Percentiles rank a stretch among this genome's conserved stretches.
Conservation (phyloP, 1,284 basidiomycete genomes). For the Sanghuangporus weigelae region DNA sequence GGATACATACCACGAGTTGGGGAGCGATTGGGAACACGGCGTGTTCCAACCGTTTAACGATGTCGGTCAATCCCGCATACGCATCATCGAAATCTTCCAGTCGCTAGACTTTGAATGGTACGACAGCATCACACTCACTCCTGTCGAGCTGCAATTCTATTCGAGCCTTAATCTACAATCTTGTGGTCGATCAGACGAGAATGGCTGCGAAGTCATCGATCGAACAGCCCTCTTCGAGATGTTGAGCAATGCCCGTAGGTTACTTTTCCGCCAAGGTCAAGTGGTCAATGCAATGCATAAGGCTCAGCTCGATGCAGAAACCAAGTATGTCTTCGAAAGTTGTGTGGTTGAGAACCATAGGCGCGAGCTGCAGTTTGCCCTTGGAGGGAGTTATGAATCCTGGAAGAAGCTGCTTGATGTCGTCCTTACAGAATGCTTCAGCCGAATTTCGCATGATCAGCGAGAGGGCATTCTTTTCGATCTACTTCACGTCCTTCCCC, state of each 20-base stretch:
- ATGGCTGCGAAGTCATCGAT: constrained; percentile 82
- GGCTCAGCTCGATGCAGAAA: constrained; percentile 70
- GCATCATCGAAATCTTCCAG: constrained; percentile 84
- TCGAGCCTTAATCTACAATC: constrained; percentile 67
- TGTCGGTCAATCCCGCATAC: constrained; percentile 74
- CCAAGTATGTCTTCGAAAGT: constrained; percentile 71
- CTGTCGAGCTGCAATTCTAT: constrained; percentile 64
- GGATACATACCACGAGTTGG: constrained; percentile 38
- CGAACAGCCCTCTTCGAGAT: constrained; percentile 63
- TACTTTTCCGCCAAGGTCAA: constrained; percentile 62
- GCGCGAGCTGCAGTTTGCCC: constrained; percentile 70
- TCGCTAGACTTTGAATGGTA: constrained; percentile 86
- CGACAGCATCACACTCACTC: constrained; percentile 61
- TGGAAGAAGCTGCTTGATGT: constrained; percentile 85
- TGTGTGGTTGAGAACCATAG: constrained; percentile 86
- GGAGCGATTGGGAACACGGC: constrained; percentile 42
- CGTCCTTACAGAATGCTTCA: constrained; percentile 79
- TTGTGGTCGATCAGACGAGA: constrained; percentile 66
- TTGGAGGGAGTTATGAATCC: constrained; percentile 67
- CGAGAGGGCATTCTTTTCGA: constrained; percentile 87
- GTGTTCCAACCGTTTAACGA: constrained; percentile 58
- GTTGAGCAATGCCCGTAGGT: constrained; percentile 53
- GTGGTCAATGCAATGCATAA: constrained; percentile 58
- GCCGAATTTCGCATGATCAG: constrained; percentile 70
- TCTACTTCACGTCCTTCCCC: constrained; percentile 72